These are phyloP conservation scores for Gentiana dahurica DNA, from an alignment of 257 asterid genomes.

Conservation along the genomic window DNA sequence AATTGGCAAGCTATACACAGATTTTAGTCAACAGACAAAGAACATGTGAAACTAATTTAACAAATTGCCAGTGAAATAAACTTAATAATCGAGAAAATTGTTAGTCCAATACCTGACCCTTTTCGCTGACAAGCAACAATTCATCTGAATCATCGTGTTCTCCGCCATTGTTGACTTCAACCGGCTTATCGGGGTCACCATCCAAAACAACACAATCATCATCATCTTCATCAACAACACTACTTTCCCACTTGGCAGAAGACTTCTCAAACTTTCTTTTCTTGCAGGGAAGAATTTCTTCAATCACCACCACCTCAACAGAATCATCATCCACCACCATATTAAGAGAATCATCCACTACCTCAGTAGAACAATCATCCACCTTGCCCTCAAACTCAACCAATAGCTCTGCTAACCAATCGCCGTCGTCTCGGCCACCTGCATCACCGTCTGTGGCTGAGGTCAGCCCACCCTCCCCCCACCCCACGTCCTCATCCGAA, in stretches of 20 bases:
- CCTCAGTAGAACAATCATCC: slow-evolving; percentile 1
- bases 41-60: neutral
- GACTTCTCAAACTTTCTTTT: slow-evolving; percentile 18
- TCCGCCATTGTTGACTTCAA: slow-evolving; percentile 15
- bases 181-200: slow-evolving; percentile 50
- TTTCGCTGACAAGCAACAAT: slow-evolving; percentile 51
- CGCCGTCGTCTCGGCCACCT: slow-evolving; percentile 34
- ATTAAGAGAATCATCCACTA: slow-evolving; percentile 6
- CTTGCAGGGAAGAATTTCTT: slow-evolving; percentile 25
- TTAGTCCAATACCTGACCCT: slow-evolving; percentile 64
- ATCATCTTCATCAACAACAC: slow-evolving; percentile 29
- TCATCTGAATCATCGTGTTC: slow-evolving; percentile 49
- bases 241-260: slow-evolving; percentile 2
- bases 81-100: neutral
- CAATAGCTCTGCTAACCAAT: slow-evolving; percentile 50
- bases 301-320: slow-evolving; percentile 47
- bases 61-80: neutral
- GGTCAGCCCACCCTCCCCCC: slow-evolving; percentile 15
- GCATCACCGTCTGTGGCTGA: slow-evolving; percentile 12
- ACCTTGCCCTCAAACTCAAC: slow-evolving; percentile 26
- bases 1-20: too few species aligned
- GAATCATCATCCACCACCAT: slow-evolving; percentile 19
- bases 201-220: slow-evolving; percentile 81
- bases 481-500: slow-evolving; percentile 62
- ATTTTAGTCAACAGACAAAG: neutral